A percentile compares a stretch with the other conserved stretches of the same genome.
Conservation (phyloP, 257 asterid genomes). For the Lycium barbarum region DNA sequence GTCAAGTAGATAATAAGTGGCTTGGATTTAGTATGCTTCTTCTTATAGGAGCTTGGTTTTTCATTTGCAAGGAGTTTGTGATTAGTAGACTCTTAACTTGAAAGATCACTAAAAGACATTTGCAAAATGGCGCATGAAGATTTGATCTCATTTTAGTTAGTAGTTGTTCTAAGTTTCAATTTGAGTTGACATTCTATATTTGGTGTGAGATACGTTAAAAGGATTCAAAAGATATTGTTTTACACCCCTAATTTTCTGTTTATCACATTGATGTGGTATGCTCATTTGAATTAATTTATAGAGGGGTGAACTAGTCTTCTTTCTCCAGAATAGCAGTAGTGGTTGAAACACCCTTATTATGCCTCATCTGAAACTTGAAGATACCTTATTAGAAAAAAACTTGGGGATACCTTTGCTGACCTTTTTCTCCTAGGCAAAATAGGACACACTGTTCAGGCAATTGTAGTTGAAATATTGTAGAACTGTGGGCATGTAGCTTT, state of each 20-base stretch:
- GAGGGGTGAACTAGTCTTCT: neutral
- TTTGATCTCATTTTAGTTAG: neutral
- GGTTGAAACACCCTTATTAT: constrained; percentile 12
- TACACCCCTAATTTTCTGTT: neutral
- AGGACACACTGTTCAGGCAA: neutral
- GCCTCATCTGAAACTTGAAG: neutral
- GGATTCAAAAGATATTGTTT: neutral
- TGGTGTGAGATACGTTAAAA: neutral
- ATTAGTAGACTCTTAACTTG: constrained; percentile 16
- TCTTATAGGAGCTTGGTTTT: neutral
- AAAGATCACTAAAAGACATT: constrained; percentile 9
- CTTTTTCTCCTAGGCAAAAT: neutral
- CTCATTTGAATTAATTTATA: neutral
- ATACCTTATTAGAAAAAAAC: neutral
- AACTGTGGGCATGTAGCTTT: neutral
- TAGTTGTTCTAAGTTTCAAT: neutral
- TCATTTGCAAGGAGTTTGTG: constrained; percentile 2
- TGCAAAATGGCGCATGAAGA: neutral
- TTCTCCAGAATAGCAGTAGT: neutral
- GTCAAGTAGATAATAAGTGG: neutral
- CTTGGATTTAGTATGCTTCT: neutral
- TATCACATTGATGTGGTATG: neutral
- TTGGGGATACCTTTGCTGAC: neutral
- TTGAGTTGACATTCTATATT: constrained; percentile 3
- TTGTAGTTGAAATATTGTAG: constrained; percentile 15